These are phyloP conservation scores for Hymenoscyphus occultus DNA, from an alignment of 2,329 filamentous ascomycete genomes.

Conservation along the genomic window DNA sequence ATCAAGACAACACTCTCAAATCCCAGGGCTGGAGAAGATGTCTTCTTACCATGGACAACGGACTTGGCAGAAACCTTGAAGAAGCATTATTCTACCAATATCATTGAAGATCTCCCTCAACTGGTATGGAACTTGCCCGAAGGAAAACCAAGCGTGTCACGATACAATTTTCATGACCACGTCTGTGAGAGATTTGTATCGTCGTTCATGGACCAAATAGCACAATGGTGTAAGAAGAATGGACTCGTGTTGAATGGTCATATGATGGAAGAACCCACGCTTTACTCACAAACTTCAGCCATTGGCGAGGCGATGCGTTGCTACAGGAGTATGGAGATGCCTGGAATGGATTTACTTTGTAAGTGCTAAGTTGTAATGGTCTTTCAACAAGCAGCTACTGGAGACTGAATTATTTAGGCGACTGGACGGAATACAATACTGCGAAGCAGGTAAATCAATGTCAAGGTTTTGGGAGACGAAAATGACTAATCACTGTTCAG, in stretches of 20 bases:
- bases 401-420: conserved; percentile 9
- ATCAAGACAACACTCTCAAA: conserved; percentile 33
- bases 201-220: conserved; percentile 35
- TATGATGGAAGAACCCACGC: conserved; percentile 38
- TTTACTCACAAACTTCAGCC: conserved; percentile 34
- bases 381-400: background rate
- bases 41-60: conserved; percentile 36
- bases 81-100: conserved; percentile 26
- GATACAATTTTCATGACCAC: conserved; percentile 37
- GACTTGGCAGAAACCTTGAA: conserved; percentile 33
- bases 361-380: background rate
- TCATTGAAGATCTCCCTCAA: conserved; percentile 32
- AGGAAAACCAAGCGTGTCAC: conserved; percentile 27
- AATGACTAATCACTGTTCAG: background rate
- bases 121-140: conserved; percentile 36
- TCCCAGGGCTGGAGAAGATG: conserved; percentile 28
- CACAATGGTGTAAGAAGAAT: conserved; percentile 33
- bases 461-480: background rate
- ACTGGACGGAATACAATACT: conserved; percentile 37
- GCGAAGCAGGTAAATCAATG: conserved; percentile 34
- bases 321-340: conserved; percentile 35
- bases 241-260: conserved; percentile 33
- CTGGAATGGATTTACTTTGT: conserved; percentile 36
- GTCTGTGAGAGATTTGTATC: conserved; percentile 36
- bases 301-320: conserved; percentile 38